Evolutionary conservation across 139 green algal species (phyloP).

Genomic region (Penium margaritaceum): DNA sequence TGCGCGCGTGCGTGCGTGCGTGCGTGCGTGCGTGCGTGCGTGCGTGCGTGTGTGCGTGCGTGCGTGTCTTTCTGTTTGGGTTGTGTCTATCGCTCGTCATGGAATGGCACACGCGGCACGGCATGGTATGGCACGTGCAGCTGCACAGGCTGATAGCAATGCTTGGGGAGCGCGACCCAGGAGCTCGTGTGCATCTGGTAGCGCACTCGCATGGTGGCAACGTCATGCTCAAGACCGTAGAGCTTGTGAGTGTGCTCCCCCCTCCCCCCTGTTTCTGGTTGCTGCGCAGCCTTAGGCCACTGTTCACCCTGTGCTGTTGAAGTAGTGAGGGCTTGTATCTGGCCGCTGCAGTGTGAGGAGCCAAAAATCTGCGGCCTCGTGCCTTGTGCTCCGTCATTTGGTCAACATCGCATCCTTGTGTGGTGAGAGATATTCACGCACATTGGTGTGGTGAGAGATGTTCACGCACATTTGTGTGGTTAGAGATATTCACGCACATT

Average conservation of each 20-base stretch:
- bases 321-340: no score
- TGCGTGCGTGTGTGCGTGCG: not conserved
- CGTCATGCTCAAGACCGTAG: conserved; percentile 22
- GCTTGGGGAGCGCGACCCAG: conserved; percentile 12
- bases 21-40: not conserved
- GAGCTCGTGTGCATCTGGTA: conserved; percentile 25
- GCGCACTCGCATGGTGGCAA: conserved; percentile 35
- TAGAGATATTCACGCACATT: no score
- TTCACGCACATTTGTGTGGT: no score
- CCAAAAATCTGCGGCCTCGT: no score
- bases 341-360: no score
- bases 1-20: not conserved
- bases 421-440: no score
- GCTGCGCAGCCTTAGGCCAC: no score
- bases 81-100: not conserved
- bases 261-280: no score
- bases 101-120: not conserved
- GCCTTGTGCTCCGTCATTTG: no score
- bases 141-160: conserved; percentile 7
- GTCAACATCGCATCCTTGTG: no score
- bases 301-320: no score
- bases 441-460: no score
- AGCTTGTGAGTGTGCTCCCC: conserved; percentile 1
- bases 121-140: not conserved
- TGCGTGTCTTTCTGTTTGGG: not conserved